phyloP scores from a whole-genome alignment of 768 basidiomycete species.

The Trametes sanguinea region DNA sequence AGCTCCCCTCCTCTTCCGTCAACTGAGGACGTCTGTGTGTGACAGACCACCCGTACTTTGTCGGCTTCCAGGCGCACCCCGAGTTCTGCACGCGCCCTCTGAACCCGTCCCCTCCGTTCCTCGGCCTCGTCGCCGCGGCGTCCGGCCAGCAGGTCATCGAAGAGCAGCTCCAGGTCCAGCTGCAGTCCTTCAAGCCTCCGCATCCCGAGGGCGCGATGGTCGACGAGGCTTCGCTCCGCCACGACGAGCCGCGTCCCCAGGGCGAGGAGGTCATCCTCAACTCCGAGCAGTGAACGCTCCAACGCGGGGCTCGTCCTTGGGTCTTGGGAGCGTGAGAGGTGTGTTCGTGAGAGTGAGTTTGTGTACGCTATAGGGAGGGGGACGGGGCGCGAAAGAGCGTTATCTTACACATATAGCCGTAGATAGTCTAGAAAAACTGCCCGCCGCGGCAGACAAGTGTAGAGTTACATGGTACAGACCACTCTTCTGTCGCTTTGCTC shows the following conservation, averaged over 20 bases:
- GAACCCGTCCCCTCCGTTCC: conserved; percentile 96
- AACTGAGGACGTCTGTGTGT: background rate
- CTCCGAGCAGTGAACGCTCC: conserved; percentile 19
- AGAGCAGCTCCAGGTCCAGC: conserved; percentile 73
- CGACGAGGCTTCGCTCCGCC: conserved; percentile 55
- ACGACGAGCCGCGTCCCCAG: conserved; percentile 21
- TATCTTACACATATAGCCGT: conserved; percentile 8
- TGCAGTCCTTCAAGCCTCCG: conserved; percentile 63
- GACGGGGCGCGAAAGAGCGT: background rate
- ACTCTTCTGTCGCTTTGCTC: background rate
- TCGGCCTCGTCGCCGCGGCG: conserved; percentile 91
- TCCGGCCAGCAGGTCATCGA: conserved; percentile 54
- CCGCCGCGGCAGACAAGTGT: background rate
- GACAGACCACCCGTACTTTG: conserved; percentile 89
- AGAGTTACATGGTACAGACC: background rate
- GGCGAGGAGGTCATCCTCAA: conserved; percentile 30
- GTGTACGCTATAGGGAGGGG: background rate
- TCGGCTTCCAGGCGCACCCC: conserved; percentile 95
- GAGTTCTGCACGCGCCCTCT: conserved; percentile 98
- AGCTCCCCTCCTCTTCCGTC: background rate
- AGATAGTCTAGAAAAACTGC: conserved; percentile 3
- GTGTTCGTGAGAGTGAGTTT: background rate
- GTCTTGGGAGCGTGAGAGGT: background rate
- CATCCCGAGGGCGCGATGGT: conserved; percentile 79
- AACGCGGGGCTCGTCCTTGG: background rate